Conservation (phyloP, 495 filamentous ascomycete species). For the Polyplosphaeria fusca region DNA sequence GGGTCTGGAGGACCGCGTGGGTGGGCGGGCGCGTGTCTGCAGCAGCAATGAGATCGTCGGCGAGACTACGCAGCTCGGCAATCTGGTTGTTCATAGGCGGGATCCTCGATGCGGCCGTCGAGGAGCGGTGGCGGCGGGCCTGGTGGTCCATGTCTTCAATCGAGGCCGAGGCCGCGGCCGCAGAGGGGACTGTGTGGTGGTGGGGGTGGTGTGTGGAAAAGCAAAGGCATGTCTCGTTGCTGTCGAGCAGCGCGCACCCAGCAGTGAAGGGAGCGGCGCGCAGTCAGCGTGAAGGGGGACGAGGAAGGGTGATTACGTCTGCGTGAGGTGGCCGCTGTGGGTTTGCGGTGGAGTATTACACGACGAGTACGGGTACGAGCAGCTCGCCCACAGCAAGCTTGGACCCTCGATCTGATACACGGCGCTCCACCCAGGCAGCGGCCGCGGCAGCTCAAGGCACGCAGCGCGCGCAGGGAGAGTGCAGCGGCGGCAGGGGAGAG, state of each 20-base stretch:
- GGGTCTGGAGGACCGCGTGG: constrained; percentile 27
- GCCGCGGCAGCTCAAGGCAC: background rate
- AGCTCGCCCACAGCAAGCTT: too few relatives aligned
- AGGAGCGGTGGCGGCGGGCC: constrained; percentile 33
- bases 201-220: constrained; percentile 7
- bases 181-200: constrained; percentile 9
- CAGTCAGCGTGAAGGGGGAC: background rate
- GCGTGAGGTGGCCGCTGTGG: background rate
- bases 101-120: constrained; percentile 31
- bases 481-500: too few relatives aligned
- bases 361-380: too few relatives aligned
- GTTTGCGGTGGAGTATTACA: too few relatives aligned
- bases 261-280: background rate
- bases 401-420: background rate
- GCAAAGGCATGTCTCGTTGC: constrained; percentile 20
- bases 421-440: constrained; percentile 1
- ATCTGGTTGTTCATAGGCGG: constrained; percentile 34
- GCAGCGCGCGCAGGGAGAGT: background rate
- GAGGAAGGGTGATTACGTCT: constrained; percentile 1
- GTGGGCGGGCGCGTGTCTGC: constrained; percentile 18
- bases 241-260: background rate
- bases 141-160: constrained; percentile 19
- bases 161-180: constrained; percentile 20
- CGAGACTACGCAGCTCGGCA: constrained; percentile 32
- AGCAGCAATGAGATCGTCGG: constrained; percentile 27